Conservation (phyloP, 2,329 filamentous ascomycete genomes). For the Penicillium sp. region DNA sequence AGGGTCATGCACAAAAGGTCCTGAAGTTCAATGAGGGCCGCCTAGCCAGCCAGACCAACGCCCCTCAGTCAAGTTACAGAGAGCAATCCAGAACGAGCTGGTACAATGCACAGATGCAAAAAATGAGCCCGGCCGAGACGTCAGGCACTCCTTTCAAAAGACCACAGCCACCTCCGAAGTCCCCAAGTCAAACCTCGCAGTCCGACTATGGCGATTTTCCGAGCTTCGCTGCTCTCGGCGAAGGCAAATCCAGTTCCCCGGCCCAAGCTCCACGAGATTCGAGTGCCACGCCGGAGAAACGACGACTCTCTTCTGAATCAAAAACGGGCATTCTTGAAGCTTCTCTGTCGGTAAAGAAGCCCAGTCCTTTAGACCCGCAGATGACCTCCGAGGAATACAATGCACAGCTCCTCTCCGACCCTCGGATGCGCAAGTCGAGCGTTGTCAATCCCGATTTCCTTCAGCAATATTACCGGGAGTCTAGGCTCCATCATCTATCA, state of each 20-base stretch:
- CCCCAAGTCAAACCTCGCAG: conserved; percentile 39
- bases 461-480: conserved; percentile 93
- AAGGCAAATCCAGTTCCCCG: conserved; percentile 2
- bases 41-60: conserved; percentile 69
- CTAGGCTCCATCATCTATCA: conserved; percentile 89
- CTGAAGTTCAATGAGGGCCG: conserved; percentile 67
- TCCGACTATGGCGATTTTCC: conserved; percentile 49
- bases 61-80: conserved; percentile 67
- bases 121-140: conserved; percentile 28
- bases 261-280: neutral
- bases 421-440: conserved; percentile 83
- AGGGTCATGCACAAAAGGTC: conserved; percentile 80
- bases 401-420: conserved; percentile 78
- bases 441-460: conserved; percentile 92
- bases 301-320: neutral
- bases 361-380: conserved; percentile 39
- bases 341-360: conserved; percentile 24
- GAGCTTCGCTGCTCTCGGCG: conserved; percentile 32
- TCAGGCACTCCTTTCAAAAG: neutral
- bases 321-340: neutral
- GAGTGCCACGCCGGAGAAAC: neutral
- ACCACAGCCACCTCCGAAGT: neutral
- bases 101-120: conserved; percentile 74
- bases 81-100: conserved; percentile 83
- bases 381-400: conserved; percentile 95